These are phyloP conservation scores for Pilatotrama ljubarskyi DNA, from an alignment of 768 basidiomycete genomes.

Conservation along the genomic window DNA sequence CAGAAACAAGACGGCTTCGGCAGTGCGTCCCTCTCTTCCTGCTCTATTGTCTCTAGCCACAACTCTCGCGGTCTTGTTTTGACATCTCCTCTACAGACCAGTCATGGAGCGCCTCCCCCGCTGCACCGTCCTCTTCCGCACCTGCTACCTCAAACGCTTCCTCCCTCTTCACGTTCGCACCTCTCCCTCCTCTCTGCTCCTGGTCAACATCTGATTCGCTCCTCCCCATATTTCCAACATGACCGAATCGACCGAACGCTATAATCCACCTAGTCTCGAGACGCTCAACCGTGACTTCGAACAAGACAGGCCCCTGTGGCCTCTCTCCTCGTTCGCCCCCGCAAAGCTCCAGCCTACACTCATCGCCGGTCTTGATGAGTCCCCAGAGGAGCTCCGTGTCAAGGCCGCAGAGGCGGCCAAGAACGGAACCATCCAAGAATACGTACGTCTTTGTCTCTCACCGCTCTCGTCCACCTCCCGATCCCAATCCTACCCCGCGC, in stretches of 20 bases:
- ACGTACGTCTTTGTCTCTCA: slow-evolving; percentile 51
- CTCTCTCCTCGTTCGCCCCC: slow-evolving; percentile 75
- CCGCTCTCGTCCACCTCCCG: neutral
- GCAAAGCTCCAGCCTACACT: slow-evolving; percentile 72
- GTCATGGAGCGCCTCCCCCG: slow-evolving; percentile 16
- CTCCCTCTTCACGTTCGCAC: slow-evolving; percentile 29
- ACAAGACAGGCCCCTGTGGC: slow-evolving; percentile 74
- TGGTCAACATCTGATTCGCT: slow-evolving; percentile 2
- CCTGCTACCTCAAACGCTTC: slow-evolving; percentile 14
- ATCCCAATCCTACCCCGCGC: neutral
- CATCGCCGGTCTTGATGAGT: slow-evolving; percentile 66
- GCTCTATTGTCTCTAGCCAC: slow-evolving; percentile 6
- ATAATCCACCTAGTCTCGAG: slow-evolving; percentile 48
- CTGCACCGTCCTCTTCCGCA: slow-evolving; percentile 8
- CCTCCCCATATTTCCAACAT: neutral
- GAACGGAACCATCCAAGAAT: slow-evolving; percentile 58
- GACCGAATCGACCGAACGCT: neutral
- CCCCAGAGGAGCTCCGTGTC: slow-evolving; percentile 75
- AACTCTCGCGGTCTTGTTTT: slow-evolving; percentile 12
- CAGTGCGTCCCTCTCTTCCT: slow-evolving; percentile 42
- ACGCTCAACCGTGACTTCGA: slow-evolving; percentile 65
- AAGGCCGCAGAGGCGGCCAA: slow-evolving; percentile 58
- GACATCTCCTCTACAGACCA: slow-evolving; percentile 20
- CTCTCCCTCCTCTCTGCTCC: slow-evolving; percentile 5
- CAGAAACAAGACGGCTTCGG: slow-evolving; percentile 44